A percentile compares a stretch with the other conserved stretches of the same genome.
These are phyloP conservation scores for California macrophylla DNA, from an alignment of 441 rosid species.

Conservation along the genomic window DNA sequence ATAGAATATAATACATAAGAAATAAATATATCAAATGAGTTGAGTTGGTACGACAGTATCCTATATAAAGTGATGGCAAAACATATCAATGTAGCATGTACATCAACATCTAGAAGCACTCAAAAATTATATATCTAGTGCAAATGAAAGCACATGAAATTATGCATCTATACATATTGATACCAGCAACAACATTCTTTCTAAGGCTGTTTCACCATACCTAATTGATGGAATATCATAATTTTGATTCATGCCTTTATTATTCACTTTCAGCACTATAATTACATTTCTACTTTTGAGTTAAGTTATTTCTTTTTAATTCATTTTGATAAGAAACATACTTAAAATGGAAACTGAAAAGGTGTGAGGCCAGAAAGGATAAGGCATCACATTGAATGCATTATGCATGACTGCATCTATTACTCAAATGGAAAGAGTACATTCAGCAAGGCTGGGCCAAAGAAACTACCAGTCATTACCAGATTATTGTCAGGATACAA, in stretches of 20 bases:
- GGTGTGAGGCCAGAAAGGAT: not conserved
- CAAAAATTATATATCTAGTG: not conserved
- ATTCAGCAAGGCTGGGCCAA: not conserved
- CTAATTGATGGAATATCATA: not conserved
- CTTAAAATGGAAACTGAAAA: not conserved
- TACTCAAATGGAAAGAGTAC: not conserved
- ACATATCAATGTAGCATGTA: not conserved
- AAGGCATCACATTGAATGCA: not conserved
- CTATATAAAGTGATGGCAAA: not conserved
- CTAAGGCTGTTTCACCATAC: not conserved
- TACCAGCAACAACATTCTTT: not conserved
- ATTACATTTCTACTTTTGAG: not conserved
- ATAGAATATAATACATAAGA: constrained; percentile 20
- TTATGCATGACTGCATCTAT: not conserved
- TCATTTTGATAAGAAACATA: not conserved
- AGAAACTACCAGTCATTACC: not conserved
- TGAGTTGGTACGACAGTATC: not conserved
- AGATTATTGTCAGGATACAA: not conserved
- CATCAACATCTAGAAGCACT: not conserved
- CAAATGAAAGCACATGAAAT: not conserved
- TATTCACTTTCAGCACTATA: not conserved
- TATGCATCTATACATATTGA: not conserved
- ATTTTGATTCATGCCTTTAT: not conserved
- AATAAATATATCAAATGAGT: constrained; percentile 7
- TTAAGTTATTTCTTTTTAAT: not conserved